Evolutionary conservation across 495 filamentous ascomycete species (phyloP).

Genomic region (Penicillium tannophilum): DNA sequence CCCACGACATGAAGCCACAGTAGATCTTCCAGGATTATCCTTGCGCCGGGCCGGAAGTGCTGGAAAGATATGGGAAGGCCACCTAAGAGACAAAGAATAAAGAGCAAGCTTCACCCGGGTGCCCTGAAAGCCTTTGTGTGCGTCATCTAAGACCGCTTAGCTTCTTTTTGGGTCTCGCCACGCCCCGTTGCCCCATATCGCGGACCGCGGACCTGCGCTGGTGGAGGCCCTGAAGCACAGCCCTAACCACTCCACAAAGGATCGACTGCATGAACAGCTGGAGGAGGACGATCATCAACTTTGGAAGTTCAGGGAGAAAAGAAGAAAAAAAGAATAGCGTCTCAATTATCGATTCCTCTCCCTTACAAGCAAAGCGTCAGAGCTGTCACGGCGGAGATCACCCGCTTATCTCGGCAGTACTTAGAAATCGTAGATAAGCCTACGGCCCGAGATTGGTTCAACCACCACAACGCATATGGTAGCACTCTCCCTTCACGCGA

Average conservation of each 20-base stretch:
- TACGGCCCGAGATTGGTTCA: conserved; percentile 20
- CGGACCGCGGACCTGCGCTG: not conserved
- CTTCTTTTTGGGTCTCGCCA: not conserved
- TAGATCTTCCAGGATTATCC: not conserved
- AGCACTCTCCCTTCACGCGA: not conserved
- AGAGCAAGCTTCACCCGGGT: not conserved
- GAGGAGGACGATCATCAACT: too few species aligned
- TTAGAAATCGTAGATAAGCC: conserved; percentile 20
- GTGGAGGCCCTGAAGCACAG: not conserved
- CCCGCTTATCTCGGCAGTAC: conserved; percentile 19
- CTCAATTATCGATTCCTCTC: conserved; percentile 14
- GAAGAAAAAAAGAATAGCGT: not conserved
- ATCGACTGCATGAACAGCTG: not conserved
- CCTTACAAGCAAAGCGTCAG: conserved; percentile 10
- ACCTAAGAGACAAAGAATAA: not conserved
- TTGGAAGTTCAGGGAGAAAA: not conserved
- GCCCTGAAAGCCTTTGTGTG: not conserved
- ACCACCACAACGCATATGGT: conserved; percentile 1
- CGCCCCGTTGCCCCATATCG: not conserved
- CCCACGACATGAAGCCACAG: not conserved
- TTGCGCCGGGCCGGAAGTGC: not conserved
- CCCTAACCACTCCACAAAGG: not conserved
- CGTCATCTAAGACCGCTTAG: not conserved
- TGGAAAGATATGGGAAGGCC: not conserved
- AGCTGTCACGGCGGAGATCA: conserved; percentile 7